phyloP scores from a whole-genome alignment of 2,329 filamentous ascomycete genomes.

The Coniochaeta pulveracea region DNA sequence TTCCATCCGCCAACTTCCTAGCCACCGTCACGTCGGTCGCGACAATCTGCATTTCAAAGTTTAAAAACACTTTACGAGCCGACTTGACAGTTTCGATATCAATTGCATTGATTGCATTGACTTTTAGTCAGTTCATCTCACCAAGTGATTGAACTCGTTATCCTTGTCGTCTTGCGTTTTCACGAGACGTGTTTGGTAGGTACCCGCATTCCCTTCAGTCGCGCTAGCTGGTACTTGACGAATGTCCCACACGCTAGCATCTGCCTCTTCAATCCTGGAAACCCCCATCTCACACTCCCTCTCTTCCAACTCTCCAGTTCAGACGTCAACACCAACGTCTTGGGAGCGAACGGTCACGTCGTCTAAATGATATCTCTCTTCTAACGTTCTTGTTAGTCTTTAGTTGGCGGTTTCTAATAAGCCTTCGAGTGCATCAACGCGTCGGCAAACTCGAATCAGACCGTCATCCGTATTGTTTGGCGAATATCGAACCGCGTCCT shows the following conservation, averaged over 20 bases:
- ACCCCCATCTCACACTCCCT: conserved; percentile 8
- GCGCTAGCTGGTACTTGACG: conserved; percentile 12
- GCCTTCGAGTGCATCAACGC: neutral
- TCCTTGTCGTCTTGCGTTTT: neutral
- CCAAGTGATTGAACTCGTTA: no score
- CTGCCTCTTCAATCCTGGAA: conserved; percentile 6
- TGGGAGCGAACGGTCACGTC: conserved; percentile 14
- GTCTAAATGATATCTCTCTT: conserved; percentile 11
- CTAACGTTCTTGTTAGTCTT: conserved; percentile 2
- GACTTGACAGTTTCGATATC: no score
- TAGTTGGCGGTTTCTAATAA: neutral
- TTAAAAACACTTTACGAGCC: no score
- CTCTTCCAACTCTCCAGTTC: conserved; percentile 11
- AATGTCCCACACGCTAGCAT: conserved; percentile 11
- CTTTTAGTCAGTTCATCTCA: neutral
- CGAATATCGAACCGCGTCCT: conserved; percentile 1
- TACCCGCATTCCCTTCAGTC: conserved; percentile 3
- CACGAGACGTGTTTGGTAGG: neutral
- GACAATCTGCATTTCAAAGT: neutral
- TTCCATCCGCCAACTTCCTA: neutral
- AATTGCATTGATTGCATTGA: neutral
- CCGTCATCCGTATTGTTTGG: conserved; percentile 1
- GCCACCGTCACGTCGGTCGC: neutral
- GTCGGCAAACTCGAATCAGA: conserved; percentile 1
- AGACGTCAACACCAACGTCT: conserved; percentile 12